Evolutionary conservation across 2,329 filamentous ascomycete species (phyloP), one percentile per base, ranked within the genome.

Genomic region (Sporothrix variecibatus): DNA sequence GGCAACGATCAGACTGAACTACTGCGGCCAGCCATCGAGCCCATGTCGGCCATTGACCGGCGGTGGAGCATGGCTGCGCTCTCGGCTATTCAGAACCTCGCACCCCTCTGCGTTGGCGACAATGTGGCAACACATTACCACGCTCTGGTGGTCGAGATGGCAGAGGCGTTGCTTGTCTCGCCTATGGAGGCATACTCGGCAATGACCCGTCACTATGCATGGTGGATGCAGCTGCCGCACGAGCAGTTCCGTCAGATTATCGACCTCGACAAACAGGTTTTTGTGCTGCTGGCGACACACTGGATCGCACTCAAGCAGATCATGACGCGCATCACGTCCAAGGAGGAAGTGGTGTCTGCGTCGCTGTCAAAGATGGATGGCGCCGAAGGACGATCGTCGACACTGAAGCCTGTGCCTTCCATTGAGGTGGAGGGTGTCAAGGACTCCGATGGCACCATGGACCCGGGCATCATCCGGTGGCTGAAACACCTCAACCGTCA

Each of bases 141-240:
- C 17, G 80, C 82, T 28, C 78, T 85, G 60, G 78, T 90, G 1
- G 71, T 83, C 34, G 82, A 82, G 0, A 86, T 88, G 77, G 84
- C 87, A 1, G 81, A 86, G 77, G 86, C 87, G 53, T 85, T 89
- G 43, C 84, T 86, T 56, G 84, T 84, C 31, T 86, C 85, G 71
- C 87, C 88, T 1, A 87, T 86, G 76, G 84, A 85, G 87, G 87
- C 87, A 20, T 88, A 88, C 78, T 81, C 84, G 75, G 81, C 84
- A n/a, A 83, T 88, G 71, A 82, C 82, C 58, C 80, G 82, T 72
- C 86, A 88, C 77, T 89, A 87, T 78, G 82, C 79, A 3, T 89
- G 87, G 87, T 89, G 87, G 87, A 89, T 89, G 83, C 83, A 87
- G 79, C 82, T 89, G 8, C 85, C 87, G 9, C 87, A 89, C 76